phyloP scores from a whole-genome alignment of 768 basidiomycete species.

The Hirschioporus abietinus region DNA sequence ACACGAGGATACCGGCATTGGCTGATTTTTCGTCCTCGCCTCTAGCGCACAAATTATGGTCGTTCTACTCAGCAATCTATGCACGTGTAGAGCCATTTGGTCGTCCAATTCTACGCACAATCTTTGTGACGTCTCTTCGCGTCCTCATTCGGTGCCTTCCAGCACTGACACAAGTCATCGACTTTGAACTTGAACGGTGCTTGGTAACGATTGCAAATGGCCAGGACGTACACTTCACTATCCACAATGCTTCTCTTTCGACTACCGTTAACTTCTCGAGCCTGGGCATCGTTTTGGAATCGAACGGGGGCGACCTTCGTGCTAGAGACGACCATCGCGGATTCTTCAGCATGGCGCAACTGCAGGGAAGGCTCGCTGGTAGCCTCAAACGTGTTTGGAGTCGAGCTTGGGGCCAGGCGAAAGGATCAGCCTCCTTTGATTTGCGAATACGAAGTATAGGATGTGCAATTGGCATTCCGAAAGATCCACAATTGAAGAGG shows the following conservation, averaged over 20 bases:
- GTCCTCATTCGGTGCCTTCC: conserved; percentile 61
- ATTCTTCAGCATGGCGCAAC: conserved; percentile 46
- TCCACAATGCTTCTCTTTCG: conserved; percentile 46
- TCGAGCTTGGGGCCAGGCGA: conserved; percentile 59
- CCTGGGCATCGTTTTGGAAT: conserved; percentile 29
- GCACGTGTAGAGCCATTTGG: conserved; percentile 49
- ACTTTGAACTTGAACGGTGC: conserved; percentile 59
- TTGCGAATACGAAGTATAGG: conserved; percentile 24
- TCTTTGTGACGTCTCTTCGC: conserved; percentile 50
- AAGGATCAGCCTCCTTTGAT: conserved; percentile 48
- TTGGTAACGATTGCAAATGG: conserved; percentile 45
- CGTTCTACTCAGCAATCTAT: conserved; percentile 31
- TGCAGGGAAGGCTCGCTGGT: conserved; percentile 54
- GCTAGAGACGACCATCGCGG: conserved; percentile 5
- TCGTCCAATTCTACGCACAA: conserved; percentile 54
- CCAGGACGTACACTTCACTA: conserved; percentile 46
- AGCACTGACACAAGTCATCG: conserved; percentile 58
- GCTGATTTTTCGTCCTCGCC: conserved; percentile 39
- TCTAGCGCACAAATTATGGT: conserved; percentile 29
- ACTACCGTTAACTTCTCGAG: conserved; percentile 52
- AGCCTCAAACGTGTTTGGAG: conserved; percentile 64
- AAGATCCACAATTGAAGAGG: background rate
- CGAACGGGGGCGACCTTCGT: conserved; percentile 14
- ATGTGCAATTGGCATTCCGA: background rate
- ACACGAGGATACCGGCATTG: conserved; percentile 29